Evolutionary conservation across 2,329 filamentous ascomycete species (phyloP).

Genomic region (Amauroascus niger): DNA sequence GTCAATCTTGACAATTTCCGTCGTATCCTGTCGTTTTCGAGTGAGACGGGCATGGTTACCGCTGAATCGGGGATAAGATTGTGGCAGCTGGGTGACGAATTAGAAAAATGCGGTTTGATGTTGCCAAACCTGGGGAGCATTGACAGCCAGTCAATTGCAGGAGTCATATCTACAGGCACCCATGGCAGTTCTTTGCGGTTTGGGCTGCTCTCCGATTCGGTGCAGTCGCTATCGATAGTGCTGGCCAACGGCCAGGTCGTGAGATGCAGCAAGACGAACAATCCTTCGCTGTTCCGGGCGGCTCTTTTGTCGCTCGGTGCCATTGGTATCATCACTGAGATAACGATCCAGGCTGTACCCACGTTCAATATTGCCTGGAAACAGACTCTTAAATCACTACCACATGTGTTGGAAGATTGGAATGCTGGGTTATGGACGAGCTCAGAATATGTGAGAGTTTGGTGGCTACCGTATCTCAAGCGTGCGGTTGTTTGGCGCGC

Average conservation of each 20-base stretch:
- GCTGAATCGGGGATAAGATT: conserved; percentile 86
- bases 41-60: conserved; percentile 54
- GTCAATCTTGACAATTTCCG: conserved; percentile 82
- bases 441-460: conserved; percentile 83
- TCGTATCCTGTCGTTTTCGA: conserved; percentile 60
- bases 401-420: conserved; percentile 62
- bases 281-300: conserved; percentile 74
- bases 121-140: conserved; percentile 93
- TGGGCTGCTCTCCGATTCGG: conserved; percentile 71
- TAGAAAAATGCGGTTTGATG: conserved; percentile 66
- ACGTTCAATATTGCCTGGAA: conserved; percentile 79
- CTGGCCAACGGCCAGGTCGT: conserved; percentile 68
- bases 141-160: conserved; percentile 84
- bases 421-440: conserved; percentile 65
- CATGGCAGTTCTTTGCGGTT: conserved; percentile 81
- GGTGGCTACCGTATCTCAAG: conserved; percentile 94
- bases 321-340: conserved; percentile 79
- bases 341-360: conserved; percentile 72
- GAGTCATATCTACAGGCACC: conserved; percentile 84
- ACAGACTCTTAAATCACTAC: conserved; percentile 65
- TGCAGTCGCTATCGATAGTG: conserved; percentile 66
- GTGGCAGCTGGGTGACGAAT: conserved; percentile 59
- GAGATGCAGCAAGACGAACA: conserved; percentile 57
- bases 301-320: conserved; percentile 80
- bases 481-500: conserved; percentile 83